A percentile compares a stretch with the other conserved stretches of the same genome.
Conservation (phyloP, 2,329 filamentous ascomycete genomes). For the Colletotrichum sp. region DNA sequence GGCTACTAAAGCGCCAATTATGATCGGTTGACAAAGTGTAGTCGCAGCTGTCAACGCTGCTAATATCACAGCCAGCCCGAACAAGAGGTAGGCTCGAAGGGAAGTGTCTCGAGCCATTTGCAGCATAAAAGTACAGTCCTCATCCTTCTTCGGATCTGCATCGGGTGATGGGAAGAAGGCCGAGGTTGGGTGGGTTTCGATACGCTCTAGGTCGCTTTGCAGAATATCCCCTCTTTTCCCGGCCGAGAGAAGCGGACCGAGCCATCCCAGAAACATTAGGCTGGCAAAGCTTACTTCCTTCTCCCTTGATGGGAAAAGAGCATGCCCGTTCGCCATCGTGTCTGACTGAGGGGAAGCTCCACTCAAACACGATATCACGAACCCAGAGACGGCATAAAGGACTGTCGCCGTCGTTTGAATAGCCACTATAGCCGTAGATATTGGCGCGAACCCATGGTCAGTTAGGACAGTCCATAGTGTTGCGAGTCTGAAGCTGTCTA, state of each 20-base stretch:
- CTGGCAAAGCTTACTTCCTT: neutral
- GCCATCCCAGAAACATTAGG: neutral
- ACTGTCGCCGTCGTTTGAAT: neutral
- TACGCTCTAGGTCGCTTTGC: neutral
- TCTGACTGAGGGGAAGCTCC: neutral
- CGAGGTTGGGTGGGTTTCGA: neutral
- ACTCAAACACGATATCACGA: neutral
- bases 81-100: neutral
- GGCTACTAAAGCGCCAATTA: neutral
- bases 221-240: neutral
- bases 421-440: neutral
- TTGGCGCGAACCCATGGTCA: neutral
- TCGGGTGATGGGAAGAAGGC: neutral
- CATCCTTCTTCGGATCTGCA: neutral
- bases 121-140: neutral
- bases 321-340: neutral
- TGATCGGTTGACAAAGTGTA: neutral
- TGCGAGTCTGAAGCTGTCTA: neutral
- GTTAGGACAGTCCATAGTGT: neutral
- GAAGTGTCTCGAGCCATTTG: neutral
- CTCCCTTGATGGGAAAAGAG: neutral
- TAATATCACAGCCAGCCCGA: neutral
- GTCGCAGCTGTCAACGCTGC: neutral
- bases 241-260: neutral
- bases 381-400: neutral